A percentile compares a stretch with the other conserved stretches of the same genome.
These are phyloP conservation scores for Cucumis cinereus DNA, from an alignment of 306 rosid genomes.

Conservation along the genomic window DNA sequence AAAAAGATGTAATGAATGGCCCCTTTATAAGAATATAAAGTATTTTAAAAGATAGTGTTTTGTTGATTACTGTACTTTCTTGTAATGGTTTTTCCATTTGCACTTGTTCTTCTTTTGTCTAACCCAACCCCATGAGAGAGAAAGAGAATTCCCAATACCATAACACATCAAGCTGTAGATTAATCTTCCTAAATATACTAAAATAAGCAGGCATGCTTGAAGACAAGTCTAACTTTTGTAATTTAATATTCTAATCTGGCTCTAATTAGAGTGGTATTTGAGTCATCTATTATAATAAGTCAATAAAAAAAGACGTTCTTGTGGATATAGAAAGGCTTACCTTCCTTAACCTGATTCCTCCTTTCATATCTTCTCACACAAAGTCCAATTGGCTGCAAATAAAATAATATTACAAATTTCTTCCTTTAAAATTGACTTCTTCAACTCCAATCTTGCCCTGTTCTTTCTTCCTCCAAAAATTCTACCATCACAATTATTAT, in stretches of 20 bases:
- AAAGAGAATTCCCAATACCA: neutral
- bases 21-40: conserved; percentile 3
- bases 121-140: neutral
- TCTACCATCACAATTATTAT: conserved; percentile 36
- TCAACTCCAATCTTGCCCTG: conserved; percentile 18
- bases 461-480: conserved; percentile 29
- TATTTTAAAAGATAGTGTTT: conserved; percentile 3
- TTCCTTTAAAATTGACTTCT: conserved; percentile 36
- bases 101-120: neutral
- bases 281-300: conserved; percentile 3
- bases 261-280: conserved; percentile 1
- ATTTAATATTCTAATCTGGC: neutral
- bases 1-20: conserved; percentile 4
- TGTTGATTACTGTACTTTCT: conserved; percentile 6
- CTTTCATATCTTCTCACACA: neutral
- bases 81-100: conserved; percentile 5
- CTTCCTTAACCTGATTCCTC: conserved; percentile 4
- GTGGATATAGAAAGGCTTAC: conserved; percentile 1
- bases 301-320: neutral
- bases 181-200: conserved; percentile 1
- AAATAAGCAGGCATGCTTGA: neutral
- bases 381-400: neutral
- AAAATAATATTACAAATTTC: conserved; percentile 13
- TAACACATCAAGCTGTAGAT: neutral
- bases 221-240: neutral